Evolutionary conservation across 2,329 filamentous ascomycete genomes (phyloP), one percentile per base, ranked within the genome.

Genomic region (Exophiala sp.): DNA sequence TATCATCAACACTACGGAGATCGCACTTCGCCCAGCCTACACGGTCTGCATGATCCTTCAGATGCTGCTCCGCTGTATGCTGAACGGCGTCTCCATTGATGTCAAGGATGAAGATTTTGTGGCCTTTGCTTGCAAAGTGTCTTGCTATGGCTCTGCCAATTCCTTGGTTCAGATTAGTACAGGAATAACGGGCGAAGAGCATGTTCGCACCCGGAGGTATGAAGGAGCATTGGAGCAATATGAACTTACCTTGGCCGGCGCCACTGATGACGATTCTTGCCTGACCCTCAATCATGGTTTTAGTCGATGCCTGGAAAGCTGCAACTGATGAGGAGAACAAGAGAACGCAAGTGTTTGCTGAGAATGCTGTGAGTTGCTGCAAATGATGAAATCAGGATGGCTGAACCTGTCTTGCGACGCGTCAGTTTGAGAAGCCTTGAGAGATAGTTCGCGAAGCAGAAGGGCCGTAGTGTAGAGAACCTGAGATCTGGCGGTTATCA

Each of bases 111-210:
- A 72, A 70, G 37, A 75, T 67, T 24, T 66, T 65, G 60, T 74
- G 68, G n/a, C 73, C 71, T 9, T 61, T 54, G 14, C 62, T 53
- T 16, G 70, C 63, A 41, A 74, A 69, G 37, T 70, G 66, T 9
- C 71, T 69, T 37, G 70, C 68, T 13, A 74, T 63, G 27, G 66
- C 68, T 32, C 72, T 66, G 19, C 73, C 72, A 38, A 76, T 74
- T 21, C 72, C 73, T 22, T 18, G 11, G 16, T n/a, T 18, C n/a
- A 29, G 32, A 13, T 32, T 18, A 29, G 16, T 14, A 19, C 18
- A 13, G 22, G 23, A 43, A 19, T 14, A n/a, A 16, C 23, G 18
- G 41, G 22, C 21, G 22, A 24, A 29, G 21, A 24, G 40, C 21
- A 19, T 13, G 19, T 29, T 42, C 40, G n/a, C n/a, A n/a, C n/a